These are phyloP conservation scores for Schoenoplectus tabernaemontani DNA, from an alignment of 202 grass and related monocot species.

Conservation along the genomic window DNA sequence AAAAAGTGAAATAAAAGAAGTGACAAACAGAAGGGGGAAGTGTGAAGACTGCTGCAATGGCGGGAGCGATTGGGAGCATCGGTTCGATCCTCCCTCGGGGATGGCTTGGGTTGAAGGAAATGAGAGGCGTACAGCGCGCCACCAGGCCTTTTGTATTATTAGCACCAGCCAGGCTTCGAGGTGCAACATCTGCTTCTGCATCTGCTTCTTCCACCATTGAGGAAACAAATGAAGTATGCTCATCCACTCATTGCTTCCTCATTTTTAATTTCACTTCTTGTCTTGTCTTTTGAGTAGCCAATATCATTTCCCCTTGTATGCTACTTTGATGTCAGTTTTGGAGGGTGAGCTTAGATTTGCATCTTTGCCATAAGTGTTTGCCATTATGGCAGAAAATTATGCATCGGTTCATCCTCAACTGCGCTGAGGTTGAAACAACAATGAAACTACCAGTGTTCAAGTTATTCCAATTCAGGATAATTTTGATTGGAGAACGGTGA, in stretches of 20 bases:
- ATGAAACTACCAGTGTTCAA: not conserved
- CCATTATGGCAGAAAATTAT: no score
- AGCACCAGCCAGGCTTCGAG: not conserved
- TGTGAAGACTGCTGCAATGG: constrained; percentile 21
- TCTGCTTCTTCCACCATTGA: not conserved
- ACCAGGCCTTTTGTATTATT: not conserved
- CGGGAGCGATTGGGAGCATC: constrained; percentile 9
- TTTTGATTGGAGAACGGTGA: not conserved
- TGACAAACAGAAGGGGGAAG: not conserved
- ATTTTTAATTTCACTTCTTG: no score
- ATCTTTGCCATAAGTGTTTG: not conserved
- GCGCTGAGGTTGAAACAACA: not conserved
- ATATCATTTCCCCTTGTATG: not conserved
- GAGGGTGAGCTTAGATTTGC: not conserved
- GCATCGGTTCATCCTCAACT: not conserved
- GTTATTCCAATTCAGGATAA: not conserved
- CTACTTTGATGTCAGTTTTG: not conserved
- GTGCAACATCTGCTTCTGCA: not conserved
- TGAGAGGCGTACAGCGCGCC: not conserved
- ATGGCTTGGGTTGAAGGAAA: not conserved
- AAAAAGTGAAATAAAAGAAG: not conserved
- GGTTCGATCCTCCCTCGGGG: not conserved
- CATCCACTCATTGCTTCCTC: not conserved
- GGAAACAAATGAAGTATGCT: not conserved
- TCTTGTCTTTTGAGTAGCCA: not conserved